Evolutionary conservation across 1,139 yeast genomes (phyloP).

Genomic region (Blastobotrys apis): DNA sequence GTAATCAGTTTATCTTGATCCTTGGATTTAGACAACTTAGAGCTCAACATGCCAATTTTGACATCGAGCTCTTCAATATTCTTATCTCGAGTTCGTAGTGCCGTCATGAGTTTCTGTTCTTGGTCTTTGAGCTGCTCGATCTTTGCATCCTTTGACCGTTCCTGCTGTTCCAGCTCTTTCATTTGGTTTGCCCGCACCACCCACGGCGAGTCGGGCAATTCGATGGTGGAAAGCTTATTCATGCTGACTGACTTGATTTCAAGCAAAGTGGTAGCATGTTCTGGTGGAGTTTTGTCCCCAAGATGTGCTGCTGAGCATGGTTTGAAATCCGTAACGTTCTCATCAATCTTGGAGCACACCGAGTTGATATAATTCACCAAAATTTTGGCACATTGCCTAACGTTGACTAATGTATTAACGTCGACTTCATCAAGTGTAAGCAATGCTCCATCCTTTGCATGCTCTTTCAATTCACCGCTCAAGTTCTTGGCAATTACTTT

Average conservation of each 20-base stretch:
- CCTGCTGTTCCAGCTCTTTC: conserved; percentile 18
- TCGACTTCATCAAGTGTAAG: neutral
- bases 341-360: conserved; percentile 8
- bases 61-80: conserved; percentile 43
- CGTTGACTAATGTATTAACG: neutral
- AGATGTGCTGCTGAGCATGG: neutral
- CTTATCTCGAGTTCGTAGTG: conserved; percentile 36
- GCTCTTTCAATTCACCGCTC: conserved; percentile 3
- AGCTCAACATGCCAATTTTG: conserved; percentile 43
- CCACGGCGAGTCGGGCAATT: conserved; percentile 24
- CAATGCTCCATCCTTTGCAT: neutral
- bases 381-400: neutral
- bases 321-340: conserved; percentile 2
- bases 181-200: conserved; percentile 18
- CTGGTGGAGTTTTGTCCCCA: neutral
- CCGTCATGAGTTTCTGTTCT: conserved; percentile 24
- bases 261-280: neutral
- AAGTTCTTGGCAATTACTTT: conserved; percentile 12
- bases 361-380: conserved; percentile 11
- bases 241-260: conserved; percentile 7
- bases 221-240: neutral
- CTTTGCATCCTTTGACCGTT: conserved; percentile 22
- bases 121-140: conserved; percentile 26
- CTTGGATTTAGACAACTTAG: conserved; percentile 40
- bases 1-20: conserved; percentile 35